Evolutionary conservation across 2,329 filamentous ascomycete species (phyloP), one percentile per base, ranked within the genome.

Genomic region (Shiraia bambusicola): DNA sequence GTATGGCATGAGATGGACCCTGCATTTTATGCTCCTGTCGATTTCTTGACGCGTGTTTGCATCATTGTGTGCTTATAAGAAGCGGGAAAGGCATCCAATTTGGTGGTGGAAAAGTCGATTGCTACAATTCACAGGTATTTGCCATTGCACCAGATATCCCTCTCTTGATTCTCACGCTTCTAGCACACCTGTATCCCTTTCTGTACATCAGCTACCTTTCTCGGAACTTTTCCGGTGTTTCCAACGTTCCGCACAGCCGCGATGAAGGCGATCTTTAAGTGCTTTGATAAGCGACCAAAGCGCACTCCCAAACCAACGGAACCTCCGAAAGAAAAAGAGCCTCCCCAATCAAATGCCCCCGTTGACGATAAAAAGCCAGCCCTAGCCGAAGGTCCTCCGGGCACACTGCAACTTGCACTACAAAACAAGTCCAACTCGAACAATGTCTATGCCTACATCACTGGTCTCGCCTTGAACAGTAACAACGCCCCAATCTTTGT

Each of bases 371-470:
- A 58, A 29, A 60, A 67, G 34, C 57, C 63, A 34, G 47, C 61
- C 5, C 28, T 61, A 5, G 53, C 59, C 13, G 42, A 51, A 37
- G 50, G 53, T 6, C 51, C 58, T 1, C 31, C 50, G 5, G 58
- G 54, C 2, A 82, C 78, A 7, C 70, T 88, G 32, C 72, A 79
- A 37, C 76, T 89, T 44, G 76, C 78, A 9, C 68, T 90, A 14
- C 72, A 78, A 54, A 90, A 90, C 70, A 79, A 80, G 54, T 86
- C 84, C 2, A 70, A 70, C 22, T 83, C 83, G 1, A 69, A 72
- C 37, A 77, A 69, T 25, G 78, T 82, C 30, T 88, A 80, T 56
- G 86, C 82, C 14, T 86, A 87, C 63, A 78, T 93, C 58, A 90
- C 83, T 1, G 87, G 87, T 14, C 73, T 75, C 13, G 80, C 82